Evolutionary conservation across 805 yeast genomes (phyloP).

Genomic region (Yarrowia sp.): DNA sequence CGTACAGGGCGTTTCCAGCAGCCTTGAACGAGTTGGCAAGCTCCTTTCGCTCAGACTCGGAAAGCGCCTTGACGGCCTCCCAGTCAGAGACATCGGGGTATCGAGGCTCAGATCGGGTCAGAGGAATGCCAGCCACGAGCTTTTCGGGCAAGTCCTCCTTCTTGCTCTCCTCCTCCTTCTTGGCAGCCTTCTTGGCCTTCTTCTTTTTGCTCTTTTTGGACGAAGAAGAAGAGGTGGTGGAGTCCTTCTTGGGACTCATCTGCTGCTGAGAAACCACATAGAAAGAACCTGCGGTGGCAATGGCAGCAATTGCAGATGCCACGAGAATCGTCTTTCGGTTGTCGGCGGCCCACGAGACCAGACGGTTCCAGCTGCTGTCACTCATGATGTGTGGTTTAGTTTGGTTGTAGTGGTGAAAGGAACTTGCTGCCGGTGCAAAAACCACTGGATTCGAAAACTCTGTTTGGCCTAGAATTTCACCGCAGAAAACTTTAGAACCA

Average conservation of each 20-base stretch:
- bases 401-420: background rate
- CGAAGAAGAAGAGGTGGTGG: conserved; percentile 47
- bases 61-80: conserved; percentile 31
- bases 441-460: background rate
- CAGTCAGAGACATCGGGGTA: conserved; percentile 39
- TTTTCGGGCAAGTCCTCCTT: conserved; percentile 28
- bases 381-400: background rate
- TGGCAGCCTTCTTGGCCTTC: conserved; percentile 34
- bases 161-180: conserved; percentile 23
- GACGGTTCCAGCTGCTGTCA: conserved; percentile 26
- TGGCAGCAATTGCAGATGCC: conserved; percentile 12
- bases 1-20: conserved; percentile 82
- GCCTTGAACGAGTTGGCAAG: conserved; percentile 74
- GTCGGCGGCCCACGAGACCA: conserved; percentile 25
- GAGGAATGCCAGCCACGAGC: conserved; percentile 29
- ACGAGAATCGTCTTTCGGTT: conserved; percentile 15
- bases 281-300: conserved; percentile 27
- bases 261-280: conserved; percentile 39
- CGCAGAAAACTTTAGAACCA: conserved; percentile 6
- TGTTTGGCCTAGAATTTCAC: background rate
- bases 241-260: conserved; percentile 47
- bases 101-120: conserved; percentile 35
- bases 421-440: too few relatives aligned
- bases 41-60: conserved; percentile 44
- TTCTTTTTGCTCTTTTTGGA: conserved; percentile 46